Evolutionary conservation across 306 rosid species (phyloP), one percentile per base, ranked within the genome.

Genomic region (Quercus robur): DNA sequence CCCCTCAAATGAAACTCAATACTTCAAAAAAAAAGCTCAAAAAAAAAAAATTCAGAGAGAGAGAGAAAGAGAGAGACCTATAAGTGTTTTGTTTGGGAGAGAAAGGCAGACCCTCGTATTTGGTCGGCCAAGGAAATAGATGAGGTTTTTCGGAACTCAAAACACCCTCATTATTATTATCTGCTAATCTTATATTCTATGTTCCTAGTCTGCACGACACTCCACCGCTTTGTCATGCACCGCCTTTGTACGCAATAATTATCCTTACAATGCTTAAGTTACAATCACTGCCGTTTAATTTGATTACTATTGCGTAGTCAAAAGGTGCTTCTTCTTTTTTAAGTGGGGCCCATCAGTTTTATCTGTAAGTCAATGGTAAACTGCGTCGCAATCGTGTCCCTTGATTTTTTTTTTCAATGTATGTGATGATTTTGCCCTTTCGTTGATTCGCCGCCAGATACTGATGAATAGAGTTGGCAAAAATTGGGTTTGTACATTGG

Each of bases 101-200:
- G 11, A 18, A 17, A 28, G 80, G 49, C 67, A 46, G 74, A 61
- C 82, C 83, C 76, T 74, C 46, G 46, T 71, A 68, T 78, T 51
- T 75, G 87, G 84, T 70, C 84, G 82, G 83, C 82, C 70, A 80
- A 71, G 63, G 12, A 78, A 35, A 30, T 49, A 81, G 74, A 85
- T 49, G 54, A 49, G 17, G 17, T 49, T 41, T 41, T 41, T 41
- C 2, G 0, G 46, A 41, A 8, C 46, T 41, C 46, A 41, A 41
- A 41, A 3, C 35, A 31, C 46, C 12, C 46, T 41, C 8, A 41
- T 41, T 41, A 8, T 41, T 41, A 41, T 8, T 41, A 41, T 8
- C 46, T 41, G 46, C 46, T 41, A 8, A 41, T 41, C 46, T 8
- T 8, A 41, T 41, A 41, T 8, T 41, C 46, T 41, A 41, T 41